Base-by-base conservation (phyloP, 352 stramenopile species). In the Globisporangium paroecandrum region DNA sequence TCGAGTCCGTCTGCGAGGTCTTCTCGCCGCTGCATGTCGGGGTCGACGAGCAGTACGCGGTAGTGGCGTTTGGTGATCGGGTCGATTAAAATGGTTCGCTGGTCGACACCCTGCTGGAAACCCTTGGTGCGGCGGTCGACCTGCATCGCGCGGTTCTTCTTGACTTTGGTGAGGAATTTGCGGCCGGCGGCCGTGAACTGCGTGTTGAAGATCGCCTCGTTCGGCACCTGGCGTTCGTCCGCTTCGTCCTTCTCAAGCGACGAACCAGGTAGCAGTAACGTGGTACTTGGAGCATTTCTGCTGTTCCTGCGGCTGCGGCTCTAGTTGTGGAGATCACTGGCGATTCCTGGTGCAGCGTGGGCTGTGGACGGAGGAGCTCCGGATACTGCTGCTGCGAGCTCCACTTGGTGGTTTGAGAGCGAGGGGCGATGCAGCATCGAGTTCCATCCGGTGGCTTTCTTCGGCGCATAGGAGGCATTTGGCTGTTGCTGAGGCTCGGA, bases 161-260 rank as follows among this genome's bases (percentile, higher is more conserved):
- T 89, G 38, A 89, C 78, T 64, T 90, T 93, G 18, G 74, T 80
- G 62, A 91, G 68, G 53, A 93, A 90, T 41, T 76, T 79, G 12
- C 82, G 82, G 0, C 85, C 81, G 0, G 85, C 82, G 0, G 79
- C 87, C 36, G 82, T 90, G 68, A 93, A 89, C 63, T 93, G 84
- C 15, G 82, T 89, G 67, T 93, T 91, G 70, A 90, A 93, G 65
- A 93, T 90, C 25, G 81, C 85, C 58, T 93, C 81, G 72, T 82
- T 90, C 1, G 85, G 82, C 6, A 71, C 41, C 29, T 68, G 34
- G 24, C 49, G 65, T 36, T 29, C n/a, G 22, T 66, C 53, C 1
- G 53, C 20, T 34, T 32, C 58, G 1, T 61, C 22, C n/a, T 59
- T 64, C 10, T 53, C 13, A 47, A 36, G 46, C 7, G 3, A 6